Evolutionary conservation across 2,329 filamentous ascomycete species (phyloP), one percentile per base, ranked within the genome.

Genomic region (Emericellopsis atlantica): DNA sequence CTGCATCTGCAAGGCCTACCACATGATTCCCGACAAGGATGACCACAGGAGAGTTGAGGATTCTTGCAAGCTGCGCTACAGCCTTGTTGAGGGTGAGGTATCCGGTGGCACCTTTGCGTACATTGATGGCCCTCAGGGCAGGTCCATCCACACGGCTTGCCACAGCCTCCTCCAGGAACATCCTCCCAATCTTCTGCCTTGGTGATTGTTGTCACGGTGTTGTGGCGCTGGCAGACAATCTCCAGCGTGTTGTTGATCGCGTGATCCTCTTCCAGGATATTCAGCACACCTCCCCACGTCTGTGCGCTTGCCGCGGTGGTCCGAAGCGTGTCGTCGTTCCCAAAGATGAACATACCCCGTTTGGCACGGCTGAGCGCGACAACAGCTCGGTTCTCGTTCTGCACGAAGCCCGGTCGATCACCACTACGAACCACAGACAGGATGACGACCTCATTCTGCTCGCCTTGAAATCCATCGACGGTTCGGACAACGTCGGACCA

Each of bases 391-490:
- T 78, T 76, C 45, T 62, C 57, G 43, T 82, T 76, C 2, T 71
- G 67, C 2, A 94, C 65, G 49, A 95, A 95, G 0, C 89, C 89
- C 24, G 62, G 53, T 2, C 61, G 51, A 2, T 54, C 47, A 31
- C 81, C 82, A 47, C 81, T 88, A 35, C 89, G 74, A 4, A 92
- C 87, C 0, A 94, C 64, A 0, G 88, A 94, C 0, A 95, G 64
- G 2, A 95, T 55, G 9, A 95, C 69, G 8, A 95, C 67, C 21
- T 89, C 83, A 46, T 94, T 95, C 54, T 95, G 87, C 51, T 95
- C 87, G 11, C 88, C 88, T 56, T 95, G 88, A 52, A 90, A 95
- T 0, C 83, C 85, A 52, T 95, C 89, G 0, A 95, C 84, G 0
- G 88, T 95, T 29, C 76, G 74, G 1, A 94, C 80, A 22, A 40